Conservation (phyloP, 75 land plant genomes). For the Sequoiadendron giganteum region DNA sequence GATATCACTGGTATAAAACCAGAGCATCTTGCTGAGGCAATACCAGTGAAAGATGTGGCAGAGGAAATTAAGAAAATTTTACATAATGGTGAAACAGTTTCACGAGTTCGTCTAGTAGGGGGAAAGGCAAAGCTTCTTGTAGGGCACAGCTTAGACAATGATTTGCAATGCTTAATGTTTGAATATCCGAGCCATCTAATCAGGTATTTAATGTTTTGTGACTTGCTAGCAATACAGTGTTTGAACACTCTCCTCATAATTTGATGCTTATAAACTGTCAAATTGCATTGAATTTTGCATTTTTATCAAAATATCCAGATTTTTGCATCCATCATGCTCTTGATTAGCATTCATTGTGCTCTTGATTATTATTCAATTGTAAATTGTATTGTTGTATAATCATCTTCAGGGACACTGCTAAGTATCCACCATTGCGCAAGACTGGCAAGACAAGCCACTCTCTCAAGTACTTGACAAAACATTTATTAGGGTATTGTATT, state of each 20-base stretch:
- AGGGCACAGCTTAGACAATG: slow-evolving; percentile 43
- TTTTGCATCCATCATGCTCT: not conserved
- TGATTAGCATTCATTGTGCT: no score
- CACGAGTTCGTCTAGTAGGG: slow-evolving; percentile 5
- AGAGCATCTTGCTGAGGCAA: slow-evolving; percentile 27
- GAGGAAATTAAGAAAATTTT: slow-evolving; percentile 24
- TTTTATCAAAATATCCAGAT: not conserved
- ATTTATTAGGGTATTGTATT: slow-evolving; percentile 68
- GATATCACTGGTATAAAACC: slow-evolving; percentile 34
- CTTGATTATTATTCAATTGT: not conserved
- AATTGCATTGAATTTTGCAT: not conserved
- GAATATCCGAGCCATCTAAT: slow-evolving; percentile 31
- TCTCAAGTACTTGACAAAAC: slow-evolving; percentile 76
- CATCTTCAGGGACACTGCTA: slow-evolving; percentile 80
- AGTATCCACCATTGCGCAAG: slow-evolving; percentile 84
- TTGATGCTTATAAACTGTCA: not conserved
- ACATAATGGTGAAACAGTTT: slow-evolving; percentile 16
- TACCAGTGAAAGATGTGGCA: slow-evolving; percentile 27
- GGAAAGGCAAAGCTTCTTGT: slow-evolving; percentile 26
- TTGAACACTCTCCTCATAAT: slow-evolving; percentile 27
- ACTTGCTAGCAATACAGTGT: slow-evolving; percentile 5
- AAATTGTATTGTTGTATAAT: not conserved
- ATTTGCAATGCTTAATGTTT: slow-evolving; percentile 30
- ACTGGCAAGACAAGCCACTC: slow-evolving; percentile 90
- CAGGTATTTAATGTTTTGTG: slow-evolving; percentile 20